Conservation (phyloP, 495 filamentous ascomycete species). For the Mytilinidion resinicola region DNA sequence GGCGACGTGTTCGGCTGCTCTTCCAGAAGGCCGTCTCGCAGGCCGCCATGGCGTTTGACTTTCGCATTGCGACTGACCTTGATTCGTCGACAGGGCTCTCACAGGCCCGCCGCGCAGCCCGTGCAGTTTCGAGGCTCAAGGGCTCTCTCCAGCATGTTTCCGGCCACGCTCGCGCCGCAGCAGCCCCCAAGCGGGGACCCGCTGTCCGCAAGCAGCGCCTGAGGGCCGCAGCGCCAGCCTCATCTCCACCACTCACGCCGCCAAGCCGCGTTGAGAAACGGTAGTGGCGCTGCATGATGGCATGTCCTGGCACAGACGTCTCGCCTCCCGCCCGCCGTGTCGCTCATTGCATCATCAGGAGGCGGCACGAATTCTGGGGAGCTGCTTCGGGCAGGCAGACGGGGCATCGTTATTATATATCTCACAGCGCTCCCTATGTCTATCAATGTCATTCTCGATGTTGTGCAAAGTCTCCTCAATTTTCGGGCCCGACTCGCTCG, state of each 20-base stretch:
- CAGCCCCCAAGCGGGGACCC: neutral
- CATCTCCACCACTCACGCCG: neutral
- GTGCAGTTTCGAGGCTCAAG: neutral
- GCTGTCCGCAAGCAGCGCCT: neutral
- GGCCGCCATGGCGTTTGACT: neutral
- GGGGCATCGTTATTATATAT: too few relatives aligned
- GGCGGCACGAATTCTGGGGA: neutral
- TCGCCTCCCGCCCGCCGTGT: neutral
- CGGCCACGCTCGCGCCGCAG: neutral
- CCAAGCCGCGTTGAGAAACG: neutral
- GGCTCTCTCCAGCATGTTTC: neutral
- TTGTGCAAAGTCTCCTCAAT: too few relatives aligned
- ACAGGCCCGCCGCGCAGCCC: neutral
- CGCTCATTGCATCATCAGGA: conserved; percentile 1
- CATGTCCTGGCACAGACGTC: neutral
- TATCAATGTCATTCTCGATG: too few relatives aligned
- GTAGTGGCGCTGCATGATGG: neutral
- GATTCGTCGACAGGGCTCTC: neutral
- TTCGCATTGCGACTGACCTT: neutral
- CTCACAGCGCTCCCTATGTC: too few relatives aligned
- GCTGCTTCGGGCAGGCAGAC: too few relatives aligned
- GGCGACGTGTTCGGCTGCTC: neutral
- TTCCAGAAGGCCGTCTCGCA: neutral
- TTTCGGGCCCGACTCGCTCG: too few relatives aligned
- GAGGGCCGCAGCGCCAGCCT: neutral